A percentile compares a stretch with the other conserved stretches of the same genome.
Evolutionary conservation across 2,329 filamentous ascomycete genomes (phyloP).

Genomic region (Scedosporium aurantiacum): DNA sequence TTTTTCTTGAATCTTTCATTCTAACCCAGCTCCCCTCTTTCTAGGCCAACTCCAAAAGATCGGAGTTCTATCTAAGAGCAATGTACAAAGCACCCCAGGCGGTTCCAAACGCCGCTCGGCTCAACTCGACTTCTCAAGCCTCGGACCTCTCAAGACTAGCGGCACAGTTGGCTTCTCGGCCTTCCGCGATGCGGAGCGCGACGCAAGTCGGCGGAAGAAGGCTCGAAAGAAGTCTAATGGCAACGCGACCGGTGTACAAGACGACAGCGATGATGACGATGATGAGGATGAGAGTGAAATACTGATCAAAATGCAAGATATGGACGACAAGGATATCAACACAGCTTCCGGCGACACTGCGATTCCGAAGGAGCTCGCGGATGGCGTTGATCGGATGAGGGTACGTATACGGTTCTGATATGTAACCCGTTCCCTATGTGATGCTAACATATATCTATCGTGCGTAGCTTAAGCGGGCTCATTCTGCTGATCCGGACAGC

Average conservation of each 20-base stretch:
- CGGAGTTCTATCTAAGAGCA: slow-evolving; percentile 67
- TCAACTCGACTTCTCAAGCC: slow-evolving; percentile 72
- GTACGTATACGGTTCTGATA: slow-evolving; percentile 32
- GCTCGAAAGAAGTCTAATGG: slow-evolving; percentile 53
- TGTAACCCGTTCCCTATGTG: not conserved
- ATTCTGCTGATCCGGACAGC: slow-evolving; percentile 59
- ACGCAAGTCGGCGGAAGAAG: slow-evolving; percentile 46
- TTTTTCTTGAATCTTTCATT: not conserved
- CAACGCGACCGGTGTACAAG: slow-evolving; percentile 43
- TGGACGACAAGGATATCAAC: slow-evolving; percentile 47
- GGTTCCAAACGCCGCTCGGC: slow-evolving; percentile 68
- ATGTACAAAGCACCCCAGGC: slow-evolving; percentile 49
- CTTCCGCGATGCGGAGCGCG: slow-evolving; percentile 62
- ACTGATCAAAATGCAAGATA: slow-evolving; percentile 53
- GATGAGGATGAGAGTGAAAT: slow-evolving; percentile 56
- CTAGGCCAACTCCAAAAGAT: slow-evolving; percentile 92
- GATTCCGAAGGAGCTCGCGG: slow-evolving; percentile 63
- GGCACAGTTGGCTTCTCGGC: slow-evolving; percentile 83
- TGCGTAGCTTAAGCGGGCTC: slow-evolving; percentile 64
- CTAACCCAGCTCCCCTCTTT: slow-evolving; percentile 12
- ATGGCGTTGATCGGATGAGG: slow-evolving; percentile 72
- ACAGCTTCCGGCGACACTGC: slow-evolving; percentile 61
- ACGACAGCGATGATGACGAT: slow-evolving; percentile 65
- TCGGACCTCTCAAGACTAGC: slow-evolving; percentile 74
- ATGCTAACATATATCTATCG: slow-evolving; percentile 15